Conservation (phyloP, 2,329 filamentous ascomycete genomes). For the Neurospora sp. region DNA sequence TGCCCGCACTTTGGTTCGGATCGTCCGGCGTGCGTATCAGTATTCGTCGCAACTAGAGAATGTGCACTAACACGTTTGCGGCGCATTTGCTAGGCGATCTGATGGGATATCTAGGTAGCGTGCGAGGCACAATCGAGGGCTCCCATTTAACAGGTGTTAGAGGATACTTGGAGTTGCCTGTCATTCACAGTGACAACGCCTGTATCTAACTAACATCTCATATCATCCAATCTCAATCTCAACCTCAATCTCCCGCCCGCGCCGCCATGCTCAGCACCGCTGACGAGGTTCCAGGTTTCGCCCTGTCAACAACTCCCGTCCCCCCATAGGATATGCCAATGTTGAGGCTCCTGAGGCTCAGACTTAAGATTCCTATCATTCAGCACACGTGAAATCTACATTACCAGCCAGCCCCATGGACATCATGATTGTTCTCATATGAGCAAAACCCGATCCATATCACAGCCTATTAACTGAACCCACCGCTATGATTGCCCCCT, state of each 20-base stretch:
- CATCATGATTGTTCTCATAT: neutral
- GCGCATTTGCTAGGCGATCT: neutral
- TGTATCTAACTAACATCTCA: neutral
- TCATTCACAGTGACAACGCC: too few species aligned
- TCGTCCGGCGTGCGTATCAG: neutral
- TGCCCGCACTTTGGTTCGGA: neutral
- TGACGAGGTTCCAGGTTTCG: neutral
- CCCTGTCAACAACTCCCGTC: neutral
- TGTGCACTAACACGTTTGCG: neutral
- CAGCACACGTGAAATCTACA: neutral
- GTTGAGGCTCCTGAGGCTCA: neutral
- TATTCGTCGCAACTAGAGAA: neutral
- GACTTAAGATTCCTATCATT: neutral
- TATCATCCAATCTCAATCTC: neutral
- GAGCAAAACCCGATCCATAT: neutral
- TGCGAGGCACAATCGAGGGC: neutral
- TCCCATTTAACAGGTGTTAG: neutral
- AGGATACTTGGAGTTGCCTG: neutral
- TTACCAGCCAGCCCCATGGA: neutral
- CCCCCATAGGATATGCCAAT: neutral
- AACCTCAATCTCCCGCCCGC: neutral
- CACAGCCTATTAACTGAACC: neutral
- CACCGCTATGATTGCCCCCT: neutral
- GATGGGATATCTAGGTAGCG: neutral
- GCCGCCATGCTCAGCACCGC: neutral